Base-by-base conservation (phyloP, 2,329 filamentous ascomycete genomes). In the Botrytis galanthina region DNA sequence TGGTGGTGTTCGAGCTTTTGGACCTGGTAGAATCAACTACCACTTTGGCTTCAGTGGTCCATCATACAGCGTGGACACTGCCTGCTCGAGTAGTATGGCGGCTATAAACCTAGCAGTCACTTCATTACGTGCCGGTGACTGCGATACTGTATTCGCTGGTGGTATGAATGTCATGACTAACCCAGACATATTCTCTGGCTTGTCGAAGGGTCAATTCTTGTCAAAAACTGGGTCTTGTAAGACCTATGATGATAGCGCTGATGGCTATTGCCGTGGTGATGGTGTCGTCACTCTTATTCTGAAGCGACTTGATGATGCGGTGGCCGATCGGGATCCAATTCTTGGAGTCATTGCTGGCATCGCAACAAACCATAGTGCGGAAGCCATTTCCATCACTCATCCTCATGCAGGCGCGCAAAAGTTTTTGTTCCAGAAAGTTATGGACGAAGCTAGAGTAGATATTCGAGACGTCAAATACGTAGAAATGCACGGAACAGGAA, bases 11-110 rank as follows among this genome's bases (percentile, higher is more conserved):
- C 66, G 79, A 37, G 79, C 79, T 7, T 81, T 81, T 35, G 74
- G 74, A 8, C 76, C 76, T 5, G 80, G 79, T 9, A 77, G 79
- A 29, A 79, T 84, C 22, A 82, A 79, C 37, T 83, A 84, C 71
- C 78, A 81, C 70, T 85, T 84, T 70, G 80, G 82, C 1, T 83
- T 83, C 78, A 82, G 79, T 4, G 84, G 84, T 0, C 86, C 87
- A 4, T 87, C 86, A 76, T 84, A 88, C 80, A 88, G 86, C 0
- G 80, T 90, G 22, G 88, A 90, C 70, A 90, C 88, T 0, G 88
- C 87, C 32, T 90, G 88, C 79, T 89, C 87, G 37, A 85, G 85
- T 18, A 87, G 85, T 67, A 81, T 90, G 32, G 85, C 88, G 6
- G 85, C 86, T 0, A 82, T 90, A 5, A 86, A 90, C 76, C 80